These are phyloP conservation scores for Tetratostichococcus sp. DNA, from an alignment of 139 green algal species.

Conservation along the genomic window DNA sequence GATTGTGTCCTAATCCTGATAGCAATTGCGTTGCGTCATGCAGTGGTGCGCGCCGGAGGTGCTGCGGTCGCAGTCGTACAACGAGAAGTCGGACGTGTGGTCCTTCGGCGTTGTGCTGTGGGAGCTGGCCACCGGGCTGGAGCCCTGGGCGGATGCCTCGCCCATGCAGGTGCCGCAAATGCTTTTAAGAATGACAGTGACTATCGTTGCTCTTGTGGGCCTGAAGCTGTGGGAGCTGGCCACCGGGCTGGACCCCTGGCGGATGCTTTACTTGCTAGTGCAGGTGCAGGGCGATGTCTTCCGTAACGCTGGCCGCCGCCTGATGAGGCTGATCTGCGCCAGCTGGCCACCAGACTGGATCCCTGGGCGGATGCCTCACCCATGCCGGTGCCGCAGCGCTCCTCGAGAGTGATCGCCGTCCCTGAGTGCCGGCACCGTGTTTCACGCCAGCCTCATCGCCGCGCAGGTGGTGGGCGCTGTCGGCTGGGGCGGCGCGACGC, in stretches of 20 bases:
- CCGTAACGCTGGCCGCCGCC: too few species aligned
- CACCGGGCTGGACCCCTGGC: slow-evolving; percentile 78
- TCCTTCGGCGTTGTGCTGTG: slow-evolving; percentile 87
- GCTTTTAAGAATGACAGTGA: too few species aligned
- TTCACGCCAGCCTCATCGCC: neutral
- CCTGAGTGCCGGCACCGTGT: neutral
- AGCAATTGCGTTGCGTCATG: too few species aligned
- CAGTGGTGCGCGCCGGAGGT: slow-evolving; percentile 88
- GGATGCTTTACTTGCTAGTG: slow-evolving; percentile 72
- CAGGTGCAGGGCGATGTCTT: too few species aligned
- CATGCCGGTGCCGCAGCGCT: too few species aligned
- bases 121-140: slow-evolving; percentile 76
- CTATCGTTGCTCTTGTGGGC: too few species aligned
- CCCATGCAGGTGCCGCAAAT: slow-evolving; percentile 56
- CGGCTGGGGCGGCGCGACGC: slow-evolving; percentile 62
- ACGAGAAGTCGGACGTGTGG: slow-evolving; percentile 67
- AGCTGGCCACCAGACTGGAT: too few species aligned
- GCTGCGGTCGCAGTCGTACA: slow-evolving; percentile 31
- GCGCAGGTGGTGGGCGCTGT: slow-evolving; percentile 82
- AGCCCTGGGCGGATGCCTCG: slow-evolving; percentile 84
- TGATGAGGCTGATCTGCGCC: too few species aligned
- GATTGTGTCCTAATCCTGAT: too few species aligned
- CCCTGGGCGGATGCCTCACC: too few species aligned
- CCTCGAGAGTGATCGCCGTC: too few species aligned
- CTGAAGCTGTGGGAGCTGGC: slow-evolving; percentile 74